phyloP scores from a whole-genome alignment of 805 yeast genomes.

The Saccharomyces kudriavzevii region DNA sequence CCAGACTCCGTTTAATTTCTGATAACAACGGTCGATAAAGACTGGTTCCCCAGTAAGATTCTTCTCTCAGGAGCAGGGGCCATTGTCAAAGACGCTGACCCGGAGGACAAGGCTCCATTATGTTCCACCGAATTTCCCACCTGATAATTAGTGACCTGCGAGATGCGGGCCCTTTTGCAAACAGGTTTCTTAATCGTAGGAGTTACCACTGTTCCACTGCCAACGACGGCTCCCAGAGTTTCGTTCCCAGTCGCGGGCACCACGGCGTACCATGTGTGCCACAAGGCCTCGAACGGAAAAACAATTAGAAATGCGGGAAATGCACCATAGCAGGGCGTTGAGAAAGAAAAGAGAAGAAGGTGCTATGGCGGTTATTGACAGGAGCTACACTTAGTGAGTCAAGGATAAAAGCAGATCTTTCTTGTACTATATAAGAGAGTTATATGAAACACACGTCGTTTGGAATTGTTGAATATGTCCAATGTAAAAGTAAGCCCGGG shows the following conservation, averaged over 20 bases:
- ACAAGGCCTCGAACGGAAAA: neutral
- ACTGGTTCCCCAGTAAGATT: conserved; percentile 15
- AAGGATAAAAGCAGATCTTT: too few relatives aligned
- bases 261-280: neutral
- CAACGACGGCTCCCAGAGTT: conserved; percentile 2
- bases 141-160: conserved; percentile 12
- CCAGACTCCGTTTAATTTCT: conserved; percentile 21
- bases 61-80: conserved; percentile 17
- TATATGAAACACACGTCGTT: too few relatives aligned
- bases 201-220: conserved; percentile 14
- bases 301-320: neutral
- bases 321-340: neutral
- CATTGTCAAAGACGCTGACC: neutral
- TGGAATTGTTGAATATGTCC: too few relatives aligned
- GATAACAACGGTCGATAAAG: conserved; percentile 23
- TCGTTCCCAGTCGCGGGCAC: conserved; percentile 10
- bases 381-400: too few relatives aligned
- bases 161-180: conserved; percentile 10
- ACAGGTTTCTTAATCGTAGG: conserved; percentile 27
- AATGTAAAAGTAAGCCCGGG: too few relatives aligned
- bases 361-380: too few relatives aligned
- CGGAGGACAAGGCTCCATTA: conserved; percentile 12
- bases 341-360: neutral
- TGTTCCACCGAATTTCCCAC: conserved; percentile 35
- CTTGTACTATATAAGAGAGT: too few relatives aligned